A percentile compares a stretch with the other conserved stretches of the same genome.
phyloP scores from a whole-genome alignment of 805 yeast genomes.

The Wickerhamiella lipophila region DNA sequence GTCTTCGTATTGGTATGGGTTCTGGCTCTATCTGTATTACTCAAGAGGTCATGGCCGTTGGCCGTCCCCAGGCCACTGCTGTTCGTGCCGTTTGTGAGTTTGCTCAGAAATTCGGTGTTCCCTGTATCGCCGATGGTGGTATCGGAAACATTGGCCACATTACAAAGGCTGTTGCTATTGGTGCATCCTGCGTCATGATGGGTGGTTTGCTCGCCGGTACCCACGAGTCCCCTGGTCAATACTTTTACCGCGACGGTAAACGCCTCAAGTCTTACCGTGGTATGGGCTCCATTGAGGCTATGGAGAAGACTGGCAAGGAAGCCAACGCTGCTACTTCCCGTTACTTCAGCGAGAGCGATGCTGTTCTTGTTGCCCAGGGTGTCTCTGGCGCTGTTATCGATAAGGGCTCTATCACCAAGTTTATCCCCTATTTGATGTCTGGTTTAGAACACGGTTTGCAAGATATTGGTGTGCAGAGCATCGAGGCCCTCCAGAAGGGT shows the following conservation, averaged over 20 bases:
- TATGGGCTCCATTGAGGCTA: slow-evolving; percentile 98
- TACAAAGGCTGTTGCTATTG: slow-evolving; percentile 89
- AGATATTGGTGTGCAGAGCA: slow-evolving; percentile 79
- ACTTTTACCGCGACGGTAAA: slow-evolving; percentile 95
- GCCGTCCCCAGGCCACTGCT: slow-evolving; percentile 99
- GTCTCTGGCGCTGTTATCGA: slow-evolving; percentile 94
- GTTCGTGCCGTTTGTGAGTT: slow-evolving; percentile 89
- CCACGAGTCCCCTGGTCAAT: slow-evolving; percentile 94
- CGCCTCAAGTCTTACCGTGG: slow-evolving; percentile 96
- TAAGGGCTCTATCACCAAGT: slow-evolving; percentile 89
- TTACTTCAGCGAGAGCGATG: slow-evolving; percentile 91
- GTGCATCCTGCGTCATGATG: slow-evolving; percentile 98
- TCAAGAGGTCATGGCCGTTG: slow-evolving; percentile 99
- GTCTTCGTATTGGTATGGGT: slow-evolving; percentile 98
- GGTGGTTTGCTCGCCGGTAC: slow-evolving; percentile 99
- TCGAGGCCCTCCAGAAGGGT: slow-evolving; percentile 46
- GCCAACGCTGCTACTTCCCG: slow-evolving; percentile 98
- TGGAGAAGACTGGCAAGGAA: slow-evolving; percentile 75
- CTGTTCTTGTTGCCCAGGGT: slow-evolving; percentile 97
- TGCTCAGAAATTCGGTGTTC: slow-evolving; percentile 91
- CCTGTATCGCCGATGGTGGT: slow-evolving; percentile 99
- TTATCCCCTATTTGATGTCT: slow-evolving; percentile 82
- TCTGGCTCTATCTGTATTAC: slow-evolving; percentile 98
- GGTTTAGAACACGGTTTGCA: slow-evolving; percentile 98
- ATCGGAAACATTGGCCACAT: slow-evolving; percentile 97